Evolutionary conservation across 805 yeast genomes (phyloP).

Genomic region (Candida silvatica): DNA sequence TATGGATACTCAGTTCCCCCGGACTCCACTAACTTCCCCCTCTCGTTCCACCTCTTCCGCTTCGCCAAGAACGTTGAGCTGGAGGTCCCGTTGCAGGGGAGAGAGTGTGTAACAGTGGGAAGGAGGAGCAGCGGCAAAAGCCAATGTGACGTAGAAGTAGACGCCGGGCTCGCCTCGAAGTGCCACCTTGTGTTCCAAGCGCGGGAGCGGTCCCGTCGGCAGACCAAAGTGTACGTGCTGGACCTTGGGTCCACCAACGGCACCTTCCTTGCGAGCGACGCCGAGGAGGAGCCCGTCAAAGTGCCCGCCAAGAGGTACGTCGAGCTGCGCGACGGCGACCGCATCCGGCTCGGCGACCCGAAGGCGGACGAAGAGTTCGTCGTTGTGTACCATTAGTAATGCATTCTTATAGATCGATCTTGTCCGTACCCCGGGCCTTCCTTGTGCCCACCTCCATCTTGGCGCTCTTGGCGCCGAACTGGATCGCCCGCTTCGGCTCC

Average conservation of each 20-base stretch:
- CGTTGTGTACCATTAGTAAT: neutral
- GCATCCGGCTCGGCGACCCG: conserved; percentile 19
- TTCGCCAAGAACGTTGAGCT: too few species aligned
- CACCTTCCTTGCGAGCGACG: conserved; percentile 23
- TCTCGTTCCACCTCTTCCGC: too few species aligned
- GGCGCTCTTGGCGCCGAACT: conserved; percentile 93
- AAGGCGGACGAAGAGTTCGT: conserved; percentile 5
- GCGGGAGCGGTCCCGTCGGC: too few species aligned
- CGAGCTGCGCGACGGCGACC: conserved; percentile 18
- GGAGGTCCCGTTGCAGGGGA: neutral
- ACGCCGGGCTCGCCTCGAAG: conserved; percentile 14
- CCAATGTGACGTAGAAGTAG: conserved; percentile 5
- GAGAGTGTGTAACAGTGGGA: neutral
- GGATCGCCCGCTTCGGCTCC: conserved; percentile 91
- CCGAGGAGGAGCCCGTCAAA: conserved; percentile 11
- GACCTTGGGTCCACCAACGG: conserved; percentile 24
- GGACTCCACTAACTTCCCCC: too few species aligned
- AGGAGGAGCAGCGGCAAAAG: neutral
- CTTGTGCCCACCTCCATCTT: conserved; percentile 81
- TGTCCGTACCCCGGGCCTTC: conserved; percentile 69
- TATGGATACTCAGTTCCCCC: too few species aligned
- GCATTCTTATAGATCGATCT: conserved; percentile 6
- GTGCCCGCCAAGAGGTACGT: conserved; percentile 18
- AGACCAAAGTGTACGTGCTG: conserved; percentile 14
- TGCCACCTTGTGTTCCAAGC: conserved; percentile 25